Base-by-base conservation (phyloP, 768 basidiomycete genomes). In the Tulasnella sp. region DNA sequence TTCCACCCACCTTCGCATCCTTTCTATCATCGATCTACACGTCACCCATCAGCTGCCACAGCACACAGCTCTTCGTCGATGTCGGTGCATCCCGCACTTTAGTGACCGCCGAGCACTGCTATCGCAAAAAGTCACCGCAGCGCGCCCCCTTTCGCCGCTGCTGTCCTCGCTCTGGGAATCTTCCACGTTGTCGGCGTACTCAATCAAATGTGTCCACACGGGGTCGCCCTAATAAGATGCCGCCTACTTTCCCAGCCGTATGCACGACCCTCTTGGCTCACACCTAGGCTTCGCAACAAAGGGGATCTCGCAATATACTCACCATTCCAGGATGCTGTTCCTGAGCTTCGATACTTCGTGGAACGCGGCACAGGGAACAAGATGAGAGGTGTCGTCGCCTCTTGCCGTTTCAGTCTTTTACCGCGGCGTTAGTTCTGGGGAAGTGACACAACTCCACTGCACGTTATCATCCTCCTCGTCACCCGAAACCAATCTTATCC, bases 281-380 rank as follows among this genome's bases (percentile, higher is more conserved):
- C 62, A 68, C 62, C 62, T 34, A 68, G 27, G 21, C 24, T 68
- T 68, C 62, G 31, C 62, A 34, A 68, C 62, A 68, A 68, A 68
- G 62, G n/a, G 62, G 62, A 68, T 68, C 62, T 68, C 62, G 62
- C 62, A 68, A 68, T 68, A 68, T 68, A 68, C 62, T 68, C 62
- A 68, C 62, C 62, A 34, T 68, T 27, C 62, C 31, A 36, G 62
- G 62, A 36, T 19, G 27, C 36, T 18, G 62, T 68, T 31, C 62
- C 62, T 68, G 62, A 68, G 62, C 62, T 68, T 68, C 62, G 31
- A 36, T 68, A 16, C 62, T 68, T 68, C 62, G 62, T 68, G 62
- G 62, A 68, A 36, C 62, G 62, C 62, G 62, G 62, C 62, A 68
- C 62, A 68, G 62, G 62, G 62, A 68, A 68, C 62, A 18, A 68